Base-by-base conservation (phyloP, 2,329 filamentous ascomycete genomes). In the Colletotrichum navitas region DNA sequence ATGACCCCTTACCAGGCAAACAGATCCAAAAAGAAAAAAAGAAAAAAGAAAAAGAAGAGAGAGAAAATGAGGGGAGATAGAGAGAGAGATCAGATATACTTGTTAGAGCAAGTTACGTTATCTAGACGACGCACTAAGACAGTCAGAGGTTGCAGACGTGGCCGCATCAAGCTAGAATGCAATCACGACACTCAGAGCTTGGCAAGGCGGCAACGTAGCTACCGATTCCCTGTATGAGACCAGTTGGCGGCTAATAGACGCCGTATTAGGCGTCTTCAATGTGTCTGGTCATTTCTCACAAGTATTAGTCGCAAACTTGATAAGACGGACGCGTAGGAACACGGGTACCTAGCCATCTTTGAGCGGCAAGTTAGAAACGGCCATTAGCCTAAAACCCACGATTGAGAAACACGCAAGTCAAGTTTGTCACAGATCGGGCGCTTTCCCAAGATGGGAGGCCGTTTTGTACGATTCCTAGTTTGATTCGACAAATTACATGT, bases 401-500 rank as follows among this genome's bases (percentile, higher is more conserved):
- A 47, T 16, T 3, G 45, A 1, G 10, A 11, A 24, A n/a, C 8
- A 21, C 11, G 24, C 45, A 47, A 11, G 4, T 2, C 21, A 10
- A 11, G 7, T n/a, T 4, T 10, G 4, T 47, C 21, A n/a, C 21
- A 4, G 10, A 5, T 47, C 21, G 2, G 3, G 21, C 43, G 1
- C 21, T 47, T 14, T 24, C 45, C 45, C n/a, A 24, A 11, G 21
- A 47, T 16, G 12, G 1, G 39, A n/a, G 10, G 11, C 12, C 1
- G 12, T 12, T 14, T 39, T 39, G 36, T 11, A 10, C 3, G 45
- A 24, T n/a, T n/a, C 12, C n/a, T 3, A 47, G 1, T 47, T 3
- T 11, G 1, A 3, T 39, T 2, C 3, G n/a, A 10, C n/a, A n/a
- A 3, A 10, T 12, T 10, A 10, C 7, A 24, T 16, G n/a, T 4